phyloP scores from a whole-genome alignment of 2,329 filamentous ascomycete genomes.

The Alternaria hordeiaustralica region DNA sequence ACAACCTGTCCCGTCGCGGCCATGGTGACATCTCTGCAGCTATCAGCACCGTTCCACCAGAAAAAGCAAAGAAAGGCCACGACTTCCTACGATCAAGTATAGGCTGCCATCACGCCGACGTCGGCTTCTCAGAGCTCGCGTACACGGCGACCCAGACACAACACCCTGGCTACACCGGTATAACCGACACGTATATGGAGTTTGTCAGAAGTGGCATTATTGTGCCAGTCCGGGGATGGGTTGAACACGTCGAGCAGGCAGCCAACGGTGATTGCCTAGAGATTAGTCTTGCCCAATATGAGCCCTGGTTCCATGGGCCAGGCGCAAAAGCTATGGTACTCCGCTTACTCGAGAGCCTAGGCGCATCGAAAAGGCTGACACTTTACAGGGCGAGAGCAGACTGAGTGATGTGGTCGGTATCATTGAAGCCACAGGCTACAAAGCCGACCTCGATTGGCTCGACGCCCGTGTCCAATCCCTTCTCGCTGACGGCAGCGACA shows the following conservation, averaged over 20 bases:
- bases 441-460: constrained; percentile 69
- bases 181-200: constrained; percentile 75
- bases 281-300: constrained; percentile 17
- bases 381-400: constrained; percentile 3
- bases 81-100: constrained; percentile 53
- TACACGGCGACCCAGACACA: constrained; percentile 51
- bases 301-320: constrained; percentile 19
- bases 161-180: constrained; percentile 69
- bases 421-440: constrained; percentile 78
- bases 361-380: constrained; percentile 8
- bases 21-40: constrained; percentile 64
- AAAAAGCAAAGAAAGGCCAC: constrained; percentile 64
- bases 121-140: constrained; percentile 47
- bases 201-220: constrained; percentile 70
- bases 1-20: constrained; percentile 70
- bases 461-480: constrained; percentile 61
- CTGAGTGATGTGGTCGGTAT: constrained; percentile 58
- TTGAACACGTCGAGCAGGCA: constrained; percentile 27
- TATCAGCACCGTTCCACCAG: constrained; percentile 68
- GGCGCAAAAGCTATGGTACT: constrained; percentile 8
- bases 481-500: constrained; percentile 64
- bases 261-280: background rate
- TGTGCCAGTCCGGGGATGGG: constrained; percentile 49
- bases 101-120: constrained; percentile 54
- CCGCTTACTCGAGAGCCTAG: background rate